Evolutionary conservation across 345 rosid genomes (phyloP).

Genomic region (Toxicodendron radicans): DNA sequence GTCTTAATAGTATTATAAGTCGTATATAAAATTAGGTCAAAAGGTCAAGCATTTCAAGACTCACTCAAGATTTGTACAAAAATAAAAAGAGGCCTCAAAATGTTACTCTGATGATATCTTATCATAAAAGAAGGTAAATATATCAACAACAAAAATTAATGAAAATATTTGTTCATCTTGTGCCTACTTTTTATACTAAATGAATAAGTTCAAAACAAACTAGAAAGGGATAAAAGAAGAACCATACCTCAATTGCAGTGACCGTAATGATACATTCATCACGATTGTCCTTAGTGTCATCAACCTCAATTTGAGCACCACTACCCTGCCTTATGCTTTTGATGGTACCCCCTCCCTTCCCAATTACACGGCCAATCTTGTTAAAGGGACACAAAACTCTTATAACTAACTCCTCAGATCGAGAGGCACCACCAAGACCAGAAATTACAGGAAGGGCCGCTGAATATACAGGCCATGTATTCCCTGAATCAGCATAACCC

Average conservation of each 20-base stretch:
- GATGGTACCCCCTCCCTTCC: constrained; percentile 88
- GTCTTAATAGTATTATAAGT: too few relatives aligned
- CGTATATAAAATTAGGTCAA: too few relatives aligned
- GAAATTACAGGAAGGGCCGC: constrained; percentile 69
- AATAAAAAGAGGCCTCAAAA: background rate
- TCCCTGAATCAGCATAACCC: constrained; percentile 64
- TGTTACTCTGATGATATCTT: background rate
- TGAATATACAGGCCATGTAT: constrained; percentile 71
- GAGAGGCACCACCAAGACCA: constrained; percentile 52
- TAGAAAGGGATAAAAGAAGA: background rate
- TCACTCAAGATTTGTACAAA: too few relatives aligned
- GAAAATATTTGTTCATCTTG: background rate
- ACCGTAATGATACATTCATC: constrained; percentile 73
- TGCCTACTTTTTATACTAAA: background rate
- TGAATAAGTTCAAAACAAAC: background rate
- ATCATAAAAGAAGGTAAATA: background rate
- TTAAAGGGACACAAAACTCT: constrained; percentile 70
- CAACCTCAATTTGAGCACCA: constrained; percentile 84
- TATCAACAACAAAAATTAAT: background rate
- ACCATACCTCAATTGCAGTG: constrained; percentile 63
- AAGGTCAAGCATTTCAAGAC: too few relatives aligned
- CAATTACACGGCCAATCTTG: constrained; percentile 96
- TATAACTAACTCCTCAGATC: constrained; percentile 62
- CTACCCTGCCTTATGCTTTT: constrained; percentile 87
- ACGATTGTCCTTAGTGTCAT: constrained; percentile 67